Evolutionary conservation across 2,329 filamentous ascomycete genomes (phyloP).

Genomic region (Cladosporium sp.): DNA sequence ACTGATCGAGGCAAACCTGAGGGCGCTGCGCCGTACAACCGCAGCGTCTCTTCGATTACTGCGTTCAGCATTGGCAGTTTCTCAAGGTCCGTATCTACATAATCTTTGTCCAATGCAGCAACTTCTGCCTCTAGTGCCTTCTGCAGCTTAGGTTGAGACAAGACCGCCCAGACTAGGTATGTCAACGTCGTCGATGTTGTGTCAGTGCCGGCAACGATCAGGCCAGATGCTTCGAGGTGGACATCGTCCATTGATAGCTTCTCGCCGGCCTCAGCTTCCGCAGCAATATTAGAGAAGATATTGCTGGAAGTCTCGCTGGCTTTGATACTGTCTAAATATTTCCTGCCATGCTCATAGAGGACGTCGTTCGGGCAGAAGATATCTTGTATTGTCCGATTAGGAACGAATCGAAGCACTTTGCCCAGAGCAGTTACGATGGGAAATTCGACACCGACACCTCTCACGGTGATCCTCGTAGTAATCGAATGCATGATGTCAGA

Average conservation of each 20-base stretch:
- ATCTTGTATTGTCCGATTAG: slow-evolving; percentile 24
- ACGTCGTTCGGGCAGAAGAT: slow-evolving; percentile 26
- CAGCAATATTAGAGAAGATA: slow-evolving; percentile 33
- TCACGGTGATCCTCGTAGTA: slow-evolving; percentile 32
- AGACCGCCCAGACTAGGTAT: slow-evolving; percentile 34
- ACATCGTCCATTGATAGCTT: slow-evolving; percentile 29
- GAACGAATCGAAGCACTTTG: slow-evolving; percentile 21
- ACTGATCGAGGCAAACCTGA: slow-evolving; percentile 22
- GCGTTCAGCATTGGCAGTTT: slow-evolving; percentile 24
- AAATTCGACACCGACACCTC: slow-evolving; percentile 37
- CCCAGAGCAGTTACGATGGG: slow-evolving; percentile 30
- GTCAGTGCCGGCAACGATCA: slow-evolving; percentile 50
- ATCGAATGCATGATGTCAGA: slow-evolving; percentile 36
- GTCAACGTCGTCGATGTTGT: slow-evolving; percentile 39
- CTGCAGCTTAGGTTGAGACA: slow-evolving; percentile 26
- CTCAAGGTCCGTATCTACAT: slow-evolving; percentile 21
- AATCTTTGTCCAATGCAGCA: slow-evolving; percentile 21
- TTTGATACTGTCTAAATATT: slow-evolving; percentile 29
- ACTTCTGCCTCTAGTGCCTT: slow-evolving; percentile 31
- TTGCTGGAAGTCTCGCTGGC: slow-evolving; percentile 24
- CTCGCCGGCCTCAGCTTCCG: slow-evolving; percentile 31
- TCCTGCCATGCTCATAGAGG: slow-evolving; percentile 26
- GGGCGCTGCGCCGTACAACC: slow-evolving; percentile 27
- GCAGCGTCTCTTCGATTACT: slow-evolving; percentile 25
- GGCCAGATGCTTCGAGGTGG: slow-evolving; percentile 39